Evolutionary conservation across 2,329 filamentous ascomycete genomes (phyloP), one percentile per base, ranked within the genome.

Genomic region (Truncatella angustata): DNA sequence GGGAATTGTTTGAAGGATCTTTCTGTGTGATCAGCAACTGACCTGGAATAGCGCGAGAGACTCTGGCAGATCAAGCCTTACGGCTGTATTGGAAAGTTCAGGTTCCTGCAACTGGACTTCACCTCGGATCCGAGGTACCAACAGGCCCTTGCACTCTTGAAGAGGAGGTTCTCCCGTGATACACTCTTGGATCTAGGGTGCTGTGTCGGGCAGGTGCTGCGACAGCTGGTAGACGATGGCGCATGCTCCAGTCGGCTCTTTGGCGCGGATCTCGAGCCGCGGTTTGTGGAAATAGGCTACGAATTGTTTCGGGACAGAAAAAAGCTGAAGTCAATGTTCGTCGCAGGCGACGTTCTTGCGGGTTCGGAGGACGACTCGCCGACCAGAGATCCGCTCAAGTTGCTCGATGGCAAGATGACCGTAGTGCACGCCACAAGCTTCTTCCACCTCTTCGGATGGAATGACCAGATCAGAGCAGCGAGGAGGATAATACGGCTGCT

Each of bases 401-500:
- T 81, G 1, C 77, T 77, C 40, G 47, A 50, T 23, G 54, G 51
- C 16, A 51, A 44, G 16, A 43, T 55, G 5, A 51, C 43, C 23
- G 48, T 53, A 4, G 28, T 55, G 9, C 51, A 50, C 16, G 18
- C 51, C 5, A 35, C 36, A 4, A 48, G 40, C 35, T 53, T 53
- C 36, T 32, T 55, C 30, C 54, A 55, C 37, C 36, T 55, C 7
- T 55, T 55, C 16, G 45, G 65, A 18, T 75, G 76, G 73, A 61
- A 66, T 14, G 67, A 77, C 32, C 77, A 80, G 56, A 60, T 78
- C 14, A 70, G 68, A 44, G 74, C 74, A 4, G 75, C 72, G 12
- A 68, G 65, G 47, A 72, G 74, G 1, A 65, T 79, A 32, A 69
- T 78, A 16, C 61, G 66, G n/a, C 73, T 79, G 43, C 61, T 80